These are phyloP conservation scores for Podospora sp. DNA, from an alignment of 495 filamentous ascomycete species.

Conservation along the genomic window DNA sequence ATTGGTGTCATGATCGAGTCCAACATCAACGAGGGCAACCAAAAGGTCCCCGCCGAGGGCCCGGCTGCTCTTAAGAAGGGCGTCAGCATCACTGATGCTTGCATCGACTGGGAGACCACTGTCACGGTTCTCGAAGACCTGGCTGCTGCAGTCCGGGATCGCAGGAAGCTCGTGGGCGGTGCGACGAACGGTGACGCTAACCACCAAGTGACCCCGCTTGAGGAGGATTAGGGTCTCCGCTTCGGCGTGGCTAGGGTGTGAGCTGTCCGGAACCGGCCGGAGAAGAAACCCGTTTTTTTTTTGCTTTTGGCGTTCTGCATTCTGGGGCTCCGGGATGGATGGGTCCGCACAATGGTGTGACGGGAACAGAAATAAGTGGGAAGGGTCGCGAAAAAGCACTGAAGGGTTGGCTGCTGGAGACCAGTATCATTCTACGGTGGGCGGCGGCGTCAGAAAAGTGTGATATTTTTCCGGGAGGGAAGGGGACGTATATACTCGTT, in stretches of 20 bases:
- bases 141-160: slow-evolving; percentile 77
- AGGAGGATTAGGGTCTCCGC: slow-evolving; percentile 44
- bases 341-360: neutral
- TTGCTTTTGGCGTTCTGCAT: neutral
- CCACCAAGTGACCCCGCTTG: slow-evolving; percentile 42
- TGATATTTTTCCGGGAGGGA: neutral
- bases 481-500: neutral
- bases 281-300: neutral
- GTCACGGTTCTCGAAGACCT: slow-evolving; percentile 83
- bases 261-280: neutral
- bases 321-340: neutral
- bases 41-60: slow-evolving; percentile 88
- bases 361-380: neutral
- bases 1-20: slow-evolving; percentile 98
- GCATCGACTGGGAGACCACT: slow-evolving; percentile 91
- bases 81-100: slow-evolving; percentile 96
- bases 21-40: slow-evolving; percentile 93
- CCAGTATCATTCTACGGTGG: neutral
- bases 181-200: slow-evolving; percentile 26
- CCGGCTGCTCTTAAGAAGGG: slow-evolving; percentile 80
- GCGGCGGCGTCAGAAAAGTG: neutral
- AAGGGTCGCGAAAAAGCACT: neutral
- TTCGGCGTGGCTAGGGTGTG: neutral
- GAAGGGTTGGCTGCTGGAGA: neutral
- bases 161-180: slow-evolving; percentile 56